A percentile compares a stretch with the other conserved stretches of the same genome.
Conservation (phyloP, 2,329 filamentous ascomycete species). For the Aureobasidium sp. region DNA sequence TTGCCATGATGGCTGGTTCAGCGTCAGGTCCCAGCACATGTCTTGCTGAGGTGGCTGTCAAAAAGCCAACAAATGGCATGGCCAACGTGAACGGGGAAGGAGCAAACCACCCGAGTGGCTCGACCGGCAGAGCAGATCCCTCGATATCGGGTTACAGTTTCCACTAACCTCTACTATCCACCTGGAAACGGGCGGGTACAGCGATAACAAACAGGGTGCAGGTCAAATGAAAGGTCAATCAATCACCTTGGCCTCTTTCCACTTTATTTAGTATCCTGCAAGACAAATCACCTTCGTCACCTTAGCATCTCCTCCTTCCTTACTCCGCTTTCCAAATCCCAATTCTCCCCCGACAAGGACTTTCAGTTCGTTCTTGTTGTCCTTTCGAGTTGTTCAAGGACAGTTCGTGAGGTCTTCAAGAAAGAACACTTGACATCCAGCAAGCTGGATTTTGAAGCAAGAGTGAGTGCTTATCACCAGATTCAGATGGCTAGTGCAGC, state of each 20-base stretch:
- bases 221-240: slow-evolving; percentile 11
- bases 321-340: background rate
- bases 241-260: background rate
- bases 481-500: background rate
- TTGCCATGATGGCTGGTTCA: background rate
- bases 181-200: slow-evolving; percentile 11
- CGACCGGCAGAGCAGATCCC: background rate
- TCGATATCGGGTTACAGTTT: background rate
- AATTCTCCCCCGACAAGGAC: slow-evolving; percentile 7
- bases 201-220: slow-evolving; percentile 10
- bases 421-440: slow-evolving; percentile 15
- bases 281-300: slow-evolving; percentile 6
- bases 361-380: slow-evolving; percentile 17
- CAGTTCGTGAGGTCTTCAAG: slow-evolving; percentile 17
- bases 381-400: slow-evolving; percentile 18
- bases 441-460: slow-evolving; percentile 18
- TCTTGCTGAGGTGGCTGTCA: background rate
- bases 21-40: background rate
- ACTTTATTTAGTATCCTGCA: slow-evolving; percentile 4
- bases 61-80: background rate
- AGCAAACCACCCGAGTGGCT: slow-evolving; percentile 11
- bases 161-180: slow-evolving; percentile 1
- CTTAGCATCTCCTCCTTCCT: slow-evolving; percentile 6
- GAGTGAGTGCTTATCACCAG: slow-evolving; percentile 9
- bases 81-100: background rate